These are phyloP conservation scores for Mycocentrospora acerina DNA, from an alignment of 2,329 filamentous ascomycete species.

Conservation along the genomic window DNA sequence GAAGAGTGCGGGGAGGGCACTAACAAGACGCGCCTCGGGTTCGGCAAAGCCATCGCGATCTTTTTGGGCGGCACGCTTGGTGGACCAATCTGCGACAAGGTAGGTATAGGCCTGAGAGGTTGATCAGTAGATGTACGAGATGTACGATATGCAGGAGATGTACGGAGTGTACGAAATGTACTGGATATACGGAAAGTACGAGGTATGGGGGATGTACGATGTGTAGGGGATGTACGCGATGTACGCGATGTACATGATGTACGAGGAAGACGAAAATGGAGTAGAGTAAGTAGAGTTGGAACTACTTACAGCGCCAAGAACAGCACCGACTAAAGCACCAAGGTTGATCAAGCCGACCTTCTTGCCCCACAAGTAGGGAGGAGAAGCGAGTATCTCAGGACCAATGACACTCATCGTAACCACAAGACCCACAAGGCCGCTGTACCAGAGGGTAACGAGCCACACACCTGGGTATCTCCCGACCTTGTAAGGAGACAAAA, in stretches of 20 bases:
- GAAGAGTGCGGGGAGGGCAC: constrained; percentile 42
- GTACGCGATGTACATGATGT: too few relatives aligned
- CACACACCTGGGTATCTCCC: constrained; percentile 46
- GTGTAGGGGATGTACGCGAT: too few relatives aligned
- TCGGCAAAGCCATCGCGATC: constrained; percentile 42
- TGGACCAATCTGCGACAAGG: constrained; percentile 40
- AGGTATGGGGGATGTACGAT: too few relatives aligned
- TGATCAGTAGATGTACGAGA: background rate
- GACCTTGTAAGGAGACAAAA: constrained; percentile 41
- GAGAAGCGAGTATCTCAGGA: constrained; percentile 39
- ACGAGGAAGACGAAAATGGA: too few relatives aligned
- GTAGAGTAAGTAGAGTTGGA: background rate
- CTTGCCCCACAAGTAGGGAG: constrained; percentile 46
- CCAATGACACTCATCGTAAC: constrained; percentile 44
- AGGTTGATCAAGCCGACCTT: constrained; percentile 43
- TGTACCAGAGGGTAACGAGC: constrained; percentile 47
- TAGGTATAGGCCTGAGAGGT: constrained; percentile 33
- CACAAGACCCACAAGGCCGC: constrained; percentile 44
- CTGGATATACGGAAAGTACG: too few relatives aligned
- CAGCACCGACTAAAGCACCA: constrained; percentile 41
- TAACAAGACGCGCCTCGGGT: constrained; percentile 43
- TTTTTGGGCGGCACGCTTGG: constrained; percentile 40
- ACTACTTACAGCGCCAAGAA: constrained; percentile 33
- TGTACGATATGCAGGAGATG: too few relatives aligned
- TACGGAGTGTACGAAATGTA: too few relatives aligned